Evolutionary conservation across 1,139 yeast genomes (phyloP), one percentile per base, ranked within the genome.

Genomic region (Suhomyces wounanorum): DNA sequence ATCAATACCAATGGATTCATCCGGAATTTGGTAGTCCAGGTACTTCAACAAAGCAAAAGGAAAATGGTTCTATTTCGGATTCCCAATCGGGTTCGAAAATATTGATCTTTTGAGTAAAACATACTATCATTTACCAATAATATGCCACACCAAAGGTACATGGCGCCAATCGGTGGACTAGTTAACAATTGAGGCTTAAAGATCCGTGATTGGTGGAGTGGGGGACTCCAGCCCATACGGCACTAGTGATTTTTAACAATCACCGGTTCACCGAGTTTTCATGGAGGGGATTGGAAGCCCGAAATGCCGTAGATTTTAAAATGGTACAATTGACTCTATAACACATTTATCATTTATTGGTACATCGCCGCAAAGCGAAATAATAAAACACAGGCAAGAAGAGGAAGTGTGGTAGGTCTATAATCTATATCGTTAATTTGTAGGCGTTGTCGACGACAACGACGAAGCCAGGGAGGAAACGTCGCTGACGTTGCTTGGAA

Each of bases 401-500:
- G 23, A 26, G 13, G 40, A 21, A 21, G 26, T 16, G 39, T 25
- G 42, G 42, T 16, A 26, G 26, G 30, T 42, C 44, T 39, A 40
- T 40, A 30, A 43, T 45, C 43, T 45, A 44, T 38, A 39, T 38
- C 42, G 36, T 44, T 48, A 48, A n/a, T 14, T 40, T 33, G 47
- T 37, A 26, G 48, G 51, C 6, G 51, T 42, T 10, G 48, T 37
- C 9, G 47, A 45, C 23, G 52, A 37, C 36, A 41, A 46, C 10
- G 49, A 49, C n/a, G 49, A 45, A n/a, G 43, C n/a, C 23, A 40
- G 28, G 14, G 49, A 44, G 9, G 45, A 43, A 13, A 40, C 45
- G 8, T 45, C 45, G 35, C 44, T 46, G 21, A 44, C 47, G 4
- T 26, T 35, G 35, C 40, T 51, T 9, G 65, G 55, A 47, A 64